phyloP scores from a whole-genome alignment of 768 basidiomycete genomes.

The Steccherinum ochraceum region DNA sequence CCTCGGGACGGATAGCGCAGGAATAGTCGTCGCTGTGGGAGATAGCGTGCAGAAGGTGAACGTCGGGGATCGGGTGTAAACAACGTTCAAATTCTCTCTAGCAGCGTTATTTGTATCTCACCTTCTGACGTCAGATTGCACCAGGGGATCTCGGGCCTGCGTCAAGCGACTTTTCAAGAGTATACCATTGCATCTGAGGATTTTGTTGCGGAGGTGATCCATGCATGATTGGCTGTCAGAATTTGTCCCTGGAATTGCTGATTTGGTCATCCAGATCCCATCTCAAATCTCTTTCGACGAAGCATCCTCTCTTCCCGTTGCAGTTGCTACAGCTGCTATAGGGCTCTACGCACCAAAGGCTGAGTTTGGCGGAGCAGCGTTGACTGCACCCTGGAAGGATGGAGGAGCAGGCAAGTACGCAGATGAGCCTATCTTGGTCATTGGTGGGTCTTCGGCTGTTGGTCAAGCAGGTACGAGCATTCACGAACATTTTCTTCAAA shows the following conservation, averaged over 20 bases:
- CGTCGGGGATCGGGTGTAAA: constrained; percentile 32
- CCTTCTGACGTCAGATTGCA: not conserved
- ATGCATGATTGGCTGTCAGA: not conserved
- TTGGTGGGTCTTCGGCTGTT: not conserved
- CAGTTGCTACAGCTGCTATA: constrained; percentile 1
- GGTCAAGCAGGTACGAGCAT: not conserved
- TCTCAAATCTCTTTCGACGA: constrained; percentile 6
- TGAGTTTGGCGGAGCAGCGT: not conserved
- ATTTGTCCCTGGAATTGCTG: not conserved
- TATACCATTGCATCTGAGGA: constrained; percentile 15
- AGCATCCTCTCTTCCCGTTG: constrained; percentile 5
- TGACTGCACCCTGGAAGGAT: constrained; percentile 2
- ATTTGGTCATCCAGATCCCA: constrained; percentile 4
- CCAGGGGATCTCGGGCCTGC: not conserved
- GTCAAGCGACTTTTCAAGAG: constrained; percentile 11
- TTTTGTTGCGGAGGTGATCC: constrained; percentile 8
- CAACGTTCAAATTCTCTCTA: not conserved
- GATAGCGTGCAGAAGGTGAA: constrained; percentile 30
- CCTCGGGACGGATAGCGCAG: constrained; percentile 32
- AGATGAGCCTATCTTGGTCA: not conserved
- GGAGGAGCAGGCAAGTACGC: constrained; percentile 2
- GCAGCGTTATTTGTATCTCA: not conserved
- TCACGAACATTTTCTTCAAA: not conserved
- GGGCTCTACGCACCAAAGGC: constrained; percentile 2
- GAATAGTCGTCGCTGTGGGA: constrained; percentile 33